phyloP scores from a whole-genome alignment of 805 yeast species.

The Kodamaea sagamina region DNA sequence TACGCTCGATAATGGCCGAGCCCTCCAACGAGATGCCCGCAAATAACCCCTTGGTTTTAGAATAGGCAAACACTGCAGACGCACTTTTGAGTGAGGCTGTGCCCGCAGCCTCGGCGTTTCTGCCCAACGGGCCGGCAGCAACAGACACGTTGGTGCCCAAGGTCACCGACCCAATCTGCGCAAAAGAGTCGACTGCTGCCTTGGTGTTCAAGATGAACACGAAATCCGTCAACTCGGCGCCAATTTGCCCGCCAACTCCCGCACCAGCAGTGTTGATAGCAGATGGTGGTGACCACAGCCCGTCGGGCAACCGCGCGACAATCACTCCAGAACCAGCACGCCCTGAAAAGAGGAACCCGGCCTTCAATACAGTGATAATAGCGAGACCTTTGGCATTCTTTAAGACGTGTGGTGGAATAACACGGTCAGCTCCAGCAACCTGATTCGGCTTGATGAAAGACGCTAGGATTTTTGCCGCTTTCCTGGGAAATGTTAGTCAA shows the following conservation, averaged over 20 bases:
- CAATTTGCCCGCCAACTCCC: slow-evolving; percentile 97
- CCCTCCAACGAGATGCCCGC: slow-evolving; percentile 98
- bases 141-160: slow-evolving; percentile 93
- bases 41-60: slow-evolving; percentile 93
- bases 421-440: slow-evolving; percentile 79
- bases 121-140: slow-evolving; percentile 97
- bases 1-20: slow-evolving; percentile 91
- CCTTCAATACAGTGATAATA: slow-evolving; percentile 89
- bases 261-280: slow-evolving; percentile 97
- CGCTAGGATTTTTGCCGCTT: slow-evolving; percentile 89
- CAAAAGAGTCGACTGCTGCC: slow-evolving; percentile 90
- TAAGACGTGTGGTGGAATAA: slow-evolving; percentile 86
- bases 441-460: slow-evolving; percentile 95
- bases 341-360: slow-evolving; percentile 94
- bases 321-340: slow-evolving; percentile 97
- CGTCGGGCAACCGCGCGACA: slow-evolving; percentile 92
- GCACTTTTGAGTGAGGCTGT: slow-evolving; percentile 85
- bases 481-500: slow-evolving; percentile 47
- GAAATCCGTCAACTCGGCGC: slow-evolving; percentile 94
- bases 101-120: slow-evolving; percentile 97
- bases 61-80: slow-evolving; percentile 89
- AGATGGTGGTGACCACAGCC: slow-evolving; percentile 96
- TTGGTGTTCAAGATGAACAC: slow-evolving; percentile 86
- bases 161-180: slow-evolving; percentile 91
- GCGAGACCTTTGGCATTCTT: slow-evolving; percentile 93